These are phyloP conservation scores for Eucalyptus victrix DNA, from an alignment of 345 rosid species.

Conservation along the genomic window DNA sequence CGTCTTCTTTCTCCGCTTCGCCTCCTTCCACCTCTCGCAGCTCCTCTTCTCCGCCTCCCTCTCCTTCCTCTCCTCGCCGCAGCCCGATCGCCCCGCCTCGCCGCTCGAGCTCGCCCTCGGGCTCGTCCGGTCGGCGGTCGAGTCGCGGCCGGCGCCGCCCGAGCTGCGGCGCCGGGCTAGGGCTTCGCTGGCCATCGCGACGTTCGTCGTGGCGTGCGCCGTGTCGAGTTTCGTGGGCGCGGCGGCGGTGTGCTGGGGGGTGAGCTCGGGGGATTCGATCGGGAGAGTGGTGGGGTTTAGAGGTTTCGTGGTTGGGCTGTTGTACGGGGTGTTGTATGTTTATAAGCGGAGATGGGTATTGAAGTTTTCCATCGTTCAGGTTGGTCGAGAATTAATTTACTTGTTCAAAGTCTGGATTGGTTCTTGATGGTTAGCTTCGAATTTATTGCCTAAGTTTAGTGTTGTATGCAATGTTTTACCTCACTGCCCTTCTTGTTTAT, in stretches of 20 bases:
- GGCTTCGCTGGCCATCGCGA: conserved; percentile 23
- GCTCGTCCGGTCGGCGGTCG: conserved; percentile 15
- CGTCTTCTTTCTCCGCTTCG: conserved; percentile 14
- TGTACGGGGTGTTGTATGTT: conserved; percentile 38
- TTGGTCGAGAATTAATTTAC: neutral
- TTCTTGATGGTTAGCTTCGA: neutral
- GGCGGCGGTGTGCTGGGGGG: conserved; percentile 1
- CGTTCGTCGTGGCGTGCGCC: conserved; percentile 29
- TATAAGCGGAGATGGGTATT: conserved; percentile 60
- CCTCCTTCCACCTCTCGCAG: conserved; percentile 38
- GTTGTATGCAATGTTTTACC: neutral
- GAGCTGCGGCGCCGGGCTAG: conserved; percentile 41
- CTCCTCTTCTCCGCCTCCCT: conserved; percentile 50
- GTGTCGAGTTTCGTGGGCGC: conserved; percentile 10
- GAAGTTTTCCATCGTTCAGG: conserved; percentile 92
- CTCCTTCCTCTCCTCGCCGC: conserved; percentile 34
- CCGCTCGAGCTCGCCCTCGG: conserved; percentile 23
- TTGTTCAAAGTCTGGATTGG: neutral
- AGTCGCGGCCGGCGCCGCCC: neutral
- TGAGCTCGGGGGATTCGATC: neutral
- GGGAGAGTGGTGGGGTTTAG: conserved; percentile 33
- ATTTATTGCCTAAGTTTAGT: neutral
- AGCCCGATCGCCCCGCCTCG: conserved; percentile 11
- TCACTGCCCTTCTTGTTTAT: neutral
- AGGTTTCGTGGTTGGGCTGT: conserved; percentile 59